A percentile compares a stretch with the other conserved stretches of the same genome.
These are phyloP conservation scores for Podospora bellae-mahoneyi DNA, from an alignment of 495 filamentous ascomycete genomes.

Conservation along the genomic window DNA sequence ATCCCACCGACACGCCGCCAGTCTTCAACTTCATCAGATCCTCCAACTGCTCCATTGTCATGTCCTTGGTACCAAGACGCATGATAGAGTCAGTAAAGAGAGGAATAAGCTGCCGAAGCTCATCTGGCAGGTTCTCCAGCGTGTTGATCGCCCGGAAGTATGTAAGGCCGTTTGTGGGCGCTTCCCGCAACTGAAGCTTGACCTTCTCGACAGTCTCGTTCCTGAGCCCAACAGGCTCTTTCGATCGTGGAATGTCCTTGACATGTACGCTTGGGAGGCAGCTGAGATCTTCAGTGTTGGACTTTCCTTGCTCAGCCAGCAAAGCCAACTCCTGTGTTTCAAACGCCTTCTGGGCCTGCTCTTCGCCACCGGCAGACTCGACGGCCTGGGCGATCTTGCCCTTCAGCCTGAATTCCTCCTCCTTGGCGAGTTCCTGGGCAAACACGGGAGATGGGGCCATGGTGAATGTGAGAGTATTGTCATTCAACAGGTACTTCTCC, in stretches of 20 bases:
- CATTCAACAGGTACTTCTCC: conserved; percentile 85
- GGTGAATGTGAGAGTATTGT: conserved; percentile 83
- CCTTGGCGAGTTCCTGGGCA: conserved; percentile 65
- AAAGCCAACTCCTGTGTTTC: conserved; percentile 76
- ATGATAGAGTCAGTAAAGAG: conserved; percentile 90
- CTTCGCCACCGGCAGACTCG: conserved; percentile 63
- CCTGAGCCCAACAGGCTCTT: conserved; percentile 65
- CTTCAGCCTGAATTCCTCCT: conserved; percentile 69
- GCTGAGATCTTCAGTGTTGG: conserved; percentile 75
- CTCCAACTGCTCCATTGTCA: conserved; percentile 90
- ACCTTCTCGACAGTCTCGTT: conserved; percentile 63
- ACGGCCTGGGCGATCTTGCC: conserved; percentile 66
- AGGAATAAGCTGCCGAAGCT: conserved; percentile 79
- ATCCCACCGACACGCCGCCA: conserved; percentile 79
- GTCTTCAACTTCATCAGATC: conserved; percentile 95
- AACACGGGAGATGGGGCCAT: conserved; percentile 83
- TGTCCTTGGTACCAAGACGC: conserved; percentile 81
- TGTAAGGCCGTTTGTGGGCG: conserved; percentile 90
- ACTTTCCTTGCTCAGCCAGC: conserved; percentile 74
- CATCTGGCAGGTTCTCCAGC: conserved; percentile 75
- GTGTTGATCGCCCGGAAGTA: conserved; percentile 89
- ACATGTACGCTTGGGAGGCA: conserved; percentile 85
- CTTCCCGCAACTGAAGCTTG: conserved; percentile 84
- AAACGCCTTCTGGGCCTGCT: conserved; percentile 64
- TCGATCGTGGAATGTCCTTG: conserved; percentile 77